A percentile compares a stretch with the other conserved stretches of the same genome.
Conservation (phyloP, 2,329 filamentous ascomycete species). For the Tolypocladium endophyticum region DNA sequence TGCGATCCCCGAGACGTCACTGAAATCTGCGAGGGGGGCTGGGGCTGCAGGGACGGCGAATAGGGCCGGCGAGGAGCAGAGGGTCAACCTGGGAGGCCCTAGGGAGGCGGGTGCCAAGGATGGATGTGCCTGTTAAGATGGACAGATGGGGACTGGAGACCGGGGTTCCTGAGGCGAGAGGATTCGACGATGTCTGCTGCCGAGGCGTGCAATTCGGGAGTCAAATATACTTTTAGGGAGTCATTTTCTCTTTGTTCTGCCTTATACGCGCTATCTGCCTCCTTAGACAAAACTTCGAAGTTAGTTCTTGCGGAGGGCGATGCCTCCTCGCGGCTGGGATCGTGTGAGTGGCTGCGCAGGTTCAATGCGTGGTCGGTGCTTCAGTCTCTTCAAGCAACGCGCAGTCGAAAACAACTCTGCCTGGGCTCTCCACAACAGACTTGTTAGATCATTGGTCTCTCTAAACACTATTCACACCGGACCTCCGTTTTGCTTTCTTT, state of each 20-base stretch:
- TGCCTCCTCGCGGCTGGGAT: not conserved
- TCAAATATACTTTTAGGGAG: conserved; percentile 8
- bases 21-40: conserved; percentile 77
- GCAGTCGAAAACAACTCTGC: not conserved
- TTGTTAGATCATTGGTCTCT: not conserved
- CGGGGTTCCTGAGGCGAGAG: conserved; percentile 1
- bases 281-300: conserved; percentile 1
- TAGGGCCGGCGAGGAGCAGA: conserved; percentile 54
- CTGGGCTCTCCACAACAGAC: not conserved
- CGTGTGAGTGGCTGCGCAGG: not conserved
- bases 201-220: conserved; percentile 10
- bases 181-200: conserved; percentile 7
- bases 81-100: conserved; percentile 73
- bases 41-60: conserved; percentile 52
- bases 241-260: conserved; percentile 6
- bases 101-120: conserved; percentile 73
- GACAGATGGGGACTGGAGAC: not conserved
- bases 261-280: conserved; percentile 5
- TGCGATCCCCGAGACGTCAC: conserved; percentile 89
- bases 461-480: not conserved
- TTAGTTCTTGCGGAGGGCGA: not conserved
- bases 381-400: not conserved
- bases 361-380: not conserved
- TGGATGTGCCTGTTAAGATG: conserved; percentile 69
- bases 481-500: not conserved